Conservation (phyloP, 805 yeast species). For the Starmerella asiatica region DNA sequence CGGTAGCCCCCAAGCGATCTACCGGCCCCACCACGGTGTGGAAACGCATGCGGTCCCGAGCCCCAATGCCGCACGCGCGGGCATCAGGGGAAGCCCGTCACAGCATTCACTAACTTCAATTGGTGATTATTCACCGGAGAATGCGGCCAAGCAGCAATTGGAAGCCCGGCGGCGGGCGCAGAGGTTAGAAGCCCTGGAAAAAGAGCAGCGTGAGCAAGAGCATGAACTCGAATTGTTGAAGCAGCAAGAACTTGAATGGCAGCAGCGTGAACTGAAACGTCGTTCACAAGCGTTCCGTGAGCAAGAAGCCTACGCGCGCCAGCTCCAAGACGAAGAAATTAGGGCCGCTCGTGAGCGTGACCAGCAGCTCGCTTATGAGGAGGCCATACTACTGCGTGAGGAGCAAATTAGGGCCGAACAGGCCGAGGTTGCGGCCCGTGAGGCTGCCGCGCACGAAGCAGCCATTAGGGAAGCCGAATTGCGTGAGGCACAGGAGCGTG, state of each 20-base stretch:
- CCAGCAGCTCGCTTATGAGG: not conserved
- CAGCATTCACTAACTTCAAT: constrained; percentile 3
- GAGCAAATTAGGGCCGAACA: not conserved
- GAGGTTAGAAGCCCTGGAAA: constrained; percentile 1
- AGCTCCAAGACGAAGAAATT: not conserved
- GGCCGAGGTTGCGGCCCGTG: not conserved
- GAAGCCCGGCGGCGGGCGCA: not conserved
- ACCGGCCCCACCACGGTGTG: not conserved
- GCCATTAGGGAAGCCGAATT: not conserved
- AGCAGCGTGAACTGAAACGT: constrained; percentile 1
- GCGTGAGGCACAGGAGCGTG: not conserved
- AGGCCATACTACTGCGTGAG: too few relatives aligned
- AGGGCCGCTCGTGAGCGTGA: too few relatives aligned
- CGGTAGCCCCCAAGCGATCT: constrained; percentile 2
- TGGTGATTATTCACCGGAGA: constrained; percentile 1
- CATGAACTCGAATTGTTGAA: constrained; percentile 3
- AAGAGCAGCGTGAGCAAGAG: constrained; percentile 6
- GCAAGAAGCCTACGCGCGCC: constrained; percentile 1
- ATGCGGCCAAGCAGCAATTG: constrained; percentile 6
- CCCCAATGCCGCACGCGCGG: constrained; percentile 2
- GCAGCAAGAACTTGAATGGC: constrained; percentile 2
- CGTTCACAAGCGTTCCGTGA: not conserved
- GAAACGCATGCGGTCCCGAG: constrained; percentile 13
- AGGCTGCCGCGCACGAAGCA: too few relatives aligned
- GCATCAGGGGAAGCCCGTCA: constrained; percentile 9